Evolutionary conservation across 2,329 filamentous ascomycete species (phyloP).

Genomic region (Dothistroma pini): DNA sequence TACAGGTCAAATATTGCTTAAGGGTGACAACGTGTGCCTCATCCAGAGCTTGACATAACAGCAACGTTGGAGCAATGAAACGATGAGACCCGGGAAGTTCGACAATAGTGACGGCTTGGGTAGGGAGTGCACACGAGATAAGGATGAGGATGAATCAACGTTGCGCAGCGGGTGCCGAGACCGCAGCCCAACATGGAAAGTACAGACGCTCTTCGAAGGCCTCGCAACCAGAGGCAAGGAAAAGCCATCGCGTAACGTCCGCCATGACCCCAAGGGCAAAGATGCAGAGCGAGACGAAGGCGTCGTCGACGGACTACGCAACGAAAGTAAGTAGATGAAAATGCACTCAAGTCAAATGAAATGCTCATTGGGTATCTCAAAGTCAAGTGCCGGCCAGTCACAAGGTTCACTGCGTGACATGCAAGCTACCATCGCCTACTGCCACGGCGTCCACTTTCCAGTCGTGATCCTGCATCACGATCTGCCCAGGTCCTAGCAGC

Average conservation of each 20-base stretch:
- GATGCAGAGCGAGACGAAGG: background rate
- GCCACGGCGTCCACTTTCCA: slow-evolving; percentile 67
- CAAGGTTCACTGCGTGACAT: background rate
- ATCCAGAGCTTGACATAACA: slow-evolving; percentile 50
- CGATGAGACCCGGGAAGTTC: background rate
- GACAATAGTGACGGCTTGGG: background rate
- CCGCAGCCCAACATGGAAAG: no score
- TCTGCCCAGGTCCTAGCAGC: slow-evolving; percentile 62
- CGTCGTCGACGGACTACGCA: background rate
- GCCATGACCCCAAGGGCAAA: background rate
- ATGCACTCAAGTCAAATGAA: slow-evolving; percentile 25
- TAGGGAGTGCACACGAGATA: background rate
- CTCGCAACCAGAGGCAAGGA: background rate
- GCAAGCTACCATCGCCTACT: slow-evolving; percentile 31
- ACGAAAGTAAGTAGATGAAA: slow-evolving; percentile 21
- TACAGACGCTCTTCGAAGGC: background rate
- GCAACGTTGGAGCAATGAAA: background rate
- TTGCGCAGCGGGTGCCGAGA: no score
- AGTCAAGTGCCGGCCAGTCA: slow-evolving; percentile 12
- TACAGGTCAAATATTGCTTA: slow-evolving; percentile 76
- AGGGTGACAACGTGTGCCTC: slow-evolving; percentile 82
- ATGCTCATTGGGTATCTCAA: slow-evolving; percentile 65
- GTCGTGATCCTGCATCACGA: slow-evolving; percentile 75
- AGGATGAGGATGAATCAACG: no score
- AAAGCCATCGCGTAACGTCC: background rate